phyloP scores from a whole-genome alignment of 1,139 yeast species.

The Candida sojae region DNA sequence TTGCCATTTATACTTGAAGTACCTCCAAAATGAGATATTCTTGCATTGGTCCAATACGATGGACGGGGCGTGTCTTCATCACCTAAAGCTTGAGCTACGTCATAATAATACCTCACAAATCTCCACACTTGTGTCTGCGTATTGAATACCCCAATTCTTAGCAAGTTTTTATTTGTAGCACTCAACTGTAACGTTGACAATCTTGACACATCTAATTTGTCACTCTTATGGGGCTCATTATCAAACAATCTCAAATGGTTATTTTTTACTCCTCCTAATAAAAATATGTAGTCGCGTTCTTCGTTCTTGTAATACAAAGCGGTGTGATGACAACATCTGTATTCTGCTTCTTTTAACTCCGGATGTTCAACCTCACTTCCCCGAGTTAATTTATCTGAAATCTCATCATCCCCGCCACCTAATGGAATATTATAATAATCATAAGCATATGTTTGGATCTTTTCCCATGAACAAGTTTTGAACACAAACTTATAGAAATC shows the following conservation, averaged over 20 bases:
- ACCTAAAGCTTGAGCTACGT: slow-evolving; percentile 27
- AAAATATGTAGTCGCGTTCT: slow-evolving; percentile 39
- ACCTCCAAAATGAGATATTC: slow-evolving; percentile 35
- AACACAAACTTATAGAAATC: slow-evolving; percentile 39
- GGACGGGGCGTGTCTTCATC: slow-evolving; percentile 24
- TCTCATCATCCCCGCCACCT: slow-evolving; percentile 33
- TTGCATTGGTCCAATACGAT: slow-evolving; percentile 28
- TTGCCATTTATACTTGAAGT: slow-evolving; percentile 37
- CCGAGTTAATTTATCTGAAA: slow-evolving; percentile 19
- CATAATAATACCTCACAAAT: slow-evolving; percentile 37
- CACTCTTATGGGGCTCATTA: slow-evolving; percentile 27
- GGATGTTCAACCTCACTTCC: slow-evolving; percentile 31
- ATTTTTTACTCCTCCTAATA: slow-evolving; percentile 43
- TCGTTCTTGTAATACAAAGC: slow-evolving; percentile 38
- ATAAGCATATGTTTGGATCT: slow-evolving; percentile 33
- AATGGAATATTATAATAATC: slow-evolving; percentile 34
- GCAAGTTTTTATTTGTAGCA: slow-evolving; percentile 28
- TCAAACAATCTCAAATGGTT: slow-evolving; percentile 39
- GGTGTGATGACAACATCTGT: slow-evolving; percentile 45
- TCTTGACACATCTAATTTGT: slow-evolving; percentile 40
- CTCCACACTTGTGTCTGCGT: slow-evolving; percentile 48
- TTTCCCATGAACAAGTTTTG: slow-evolving; percentile 37
- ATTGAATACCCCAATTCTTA: slow-evolving; percentile 40
- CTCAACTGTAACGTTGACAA: slow-evolving; percentile 32
- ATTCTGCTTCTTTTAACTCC: slow-evolving; percentile 40